Evolutionary conservation across 1,284 basidiomycete genomes (phyloP).

Genomic region (Microbotryum intermedium): DNA sequence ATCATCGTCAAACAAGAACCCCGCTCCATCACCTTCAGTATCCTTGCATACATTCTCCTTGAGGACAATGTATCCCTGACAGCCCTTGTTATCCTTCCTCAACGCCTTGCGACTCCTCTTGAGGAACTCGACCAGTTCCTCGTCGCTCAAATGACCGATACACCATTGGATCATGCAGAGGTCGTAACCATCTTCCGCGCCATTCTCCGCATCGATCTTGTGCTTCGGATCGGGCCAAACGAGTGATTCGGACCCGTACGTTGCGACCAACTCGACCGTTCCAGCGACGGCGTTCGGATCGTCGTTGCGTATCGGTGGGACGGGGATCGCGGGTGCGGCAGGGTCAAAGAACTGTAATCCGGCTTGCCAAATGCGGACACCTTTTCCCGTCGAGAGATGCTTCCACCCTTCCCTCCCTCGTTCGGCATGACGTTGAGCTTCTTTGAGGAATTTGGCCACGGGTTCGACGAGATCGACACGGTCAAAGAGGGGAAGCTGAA

Average conservation of each 20-base stretch:
- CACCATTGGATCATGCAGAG: slow-evolving; percentile 95
- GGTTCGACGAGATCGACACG: slow-evolving; percentile 84
- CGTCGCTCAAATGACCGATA: slow-evolving; percentile 62
- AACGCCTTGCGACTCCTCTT: slow-evolving; percentile 53
- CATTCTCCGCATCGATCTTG: slow-evolving; percentile 14
- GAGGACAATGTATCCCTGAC: slow-evolving; percentile 54
- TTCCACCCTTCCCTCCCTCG: slow-evolving; percentile 51
- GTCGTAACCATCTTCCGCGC: slow-evolving; percentile 50
- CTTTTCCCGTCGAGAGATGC: slow-evolving; percentile 49
- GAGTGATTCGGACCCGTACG: slow-evolving; percentile 37
- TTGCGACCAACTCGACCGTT: slow-evolving; percentile 10
- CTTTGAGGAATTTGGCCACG: slow-evolving; percentile 61
- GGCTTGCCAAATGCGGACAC: slow-evolving; percentile 68
- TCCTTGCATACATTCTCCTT: slow-evolving; percentile 85
- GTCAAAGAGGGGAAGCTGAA: slow-evolving; percentile 59
- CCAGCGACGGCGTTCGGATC: background rate
- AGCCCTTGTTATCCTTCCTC: slow-evolving; percentile 42
- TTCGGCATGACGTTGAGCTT: slow-evolving; percentile 50
- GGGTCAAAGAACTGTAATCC: slow-evolving; percentile 73
- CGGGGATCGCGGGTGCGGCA: slow-evolving; percentile 46
- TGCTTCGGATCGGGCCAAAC: slow-evolving; percentile 39
- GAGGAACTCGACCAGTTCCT: slow-evolving; percentile 68
- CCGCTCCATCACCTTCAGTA: slow-evolving; percentile 47
- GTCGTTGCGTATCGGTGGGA: background rate
- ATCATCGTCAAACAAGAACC: slow-evolving; percentile 65